These are phyloP conservation scores for Trichoderma atroviride DNA, from an alignment of 2,329 filamentous ascomycete genomes.

Conservation along the genomic window DNA sequence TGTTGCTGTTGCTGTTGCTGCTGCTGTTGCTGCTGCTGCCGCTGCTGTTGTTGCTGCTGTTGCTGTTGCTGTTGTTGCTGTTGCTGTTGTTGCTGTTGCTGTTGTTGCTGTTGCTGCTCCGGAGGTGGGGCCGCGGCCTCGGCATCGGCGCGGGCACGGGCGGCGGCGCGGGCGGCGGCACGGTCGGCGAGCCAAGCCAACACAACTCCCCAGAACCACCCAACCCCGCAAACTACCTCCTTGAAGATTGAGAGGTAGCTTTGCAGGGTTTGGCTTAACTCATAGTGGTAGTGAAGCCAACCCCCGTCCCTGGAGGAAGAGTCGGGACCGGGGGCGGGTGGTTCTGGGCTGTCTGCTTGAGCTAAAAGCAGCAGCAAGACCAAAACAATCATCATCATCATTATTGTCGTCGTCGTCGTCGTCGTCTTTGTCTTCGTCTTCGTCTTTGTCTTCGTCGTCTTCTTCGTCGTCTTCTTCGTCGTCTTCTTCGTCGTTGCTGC, in stretches of 20 bases:
- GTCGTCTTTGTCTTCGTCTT: not conserved
- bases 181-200: not conserved
- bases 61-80: too few relatives aligned
- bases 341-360: not conserved
- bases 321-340: not conserved
- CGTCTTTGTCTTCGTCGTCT: not conserved
- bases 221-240: not conserved
- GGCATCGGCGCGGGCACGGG: too few relatives aligned
- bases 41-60: too few relatives aligned
- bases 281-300: not conserved
- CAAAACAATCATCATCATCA: not conserved
- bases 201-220: not conserved
- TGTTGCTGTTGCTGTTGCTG: not conserved
- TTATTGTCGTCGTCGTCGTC: not conserved
- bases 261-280: not conserved
- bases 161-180: too few relatives aligned
- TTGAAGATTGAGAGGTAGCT: not conserved
- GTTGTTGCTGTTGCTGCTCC: too few relatives aligned
- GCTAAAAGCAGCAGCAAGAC: not conserved
- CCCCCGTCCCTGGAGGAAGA: not conserved
- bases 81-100: too few relatives aligned
- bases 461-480: not conserved
- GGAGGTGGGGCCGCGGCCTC: too few relatives aligned
- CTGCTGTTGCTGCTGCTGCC: not conserved
- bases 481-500: not conserved